Conservation (phyloP, 2,329 filamentous ascomycete species). For the Sporothrix inflata region DNA sequence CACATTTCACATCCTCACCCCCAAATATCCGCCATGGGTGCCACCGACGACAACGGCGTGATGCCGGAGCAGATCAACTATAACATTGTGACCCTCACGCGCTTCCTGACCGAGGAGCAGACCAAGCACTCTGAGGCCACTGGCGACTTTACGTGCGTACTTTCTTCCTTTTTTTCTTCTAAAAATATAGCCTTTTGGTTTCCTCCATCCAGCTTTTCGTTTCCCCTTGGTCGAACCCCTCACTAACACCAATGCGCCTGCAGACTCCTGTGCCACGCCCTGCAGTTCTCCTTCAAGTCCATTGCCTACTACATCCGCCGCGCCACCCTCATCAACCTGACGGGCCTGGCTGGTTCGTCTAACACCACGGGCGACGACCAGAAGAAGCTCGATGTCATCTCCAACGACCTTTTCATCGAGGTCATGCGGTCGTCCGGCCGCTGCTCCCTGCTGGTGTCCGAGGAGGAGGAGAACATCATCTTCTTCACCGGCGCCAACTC, state of each 20-base stretch:
- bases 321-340: constrained; percentile 92
- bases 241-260: constrained; percentile 21
- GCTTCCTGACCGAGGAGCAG: constrained; percentile 96
- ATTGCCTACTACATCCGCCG: constrained; percentile 99
- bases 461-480: constrained; percentile 94
- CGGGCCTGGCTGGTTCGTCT: constrained; percentile 88
- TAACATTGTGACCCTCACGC: constrained; percentile 91
- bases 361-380: constrained; percentile 98
- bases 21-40: constrained; percentile 35
- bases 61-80: constrained; percentile 85
- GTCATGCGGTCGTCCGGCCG: constrained; percentile 93
- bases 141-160: constrained; percentile 84
- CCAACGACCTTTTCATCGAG: constrained; percentile 95
- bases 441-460: constrained; percentile 90
- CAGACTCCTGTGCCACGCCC: constrained; percentile 92
- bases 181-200: constrained; percentile 52
- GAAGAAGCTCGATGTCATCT: constrained; percentile 99
- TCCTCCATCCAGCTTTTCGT: neutral
- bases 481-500: constrained; percentile 64
- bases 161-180: neutral
- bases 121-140: constrained; percentile 90
- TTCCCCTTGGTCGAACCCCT: no score
- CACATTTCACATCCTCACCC: constrained; percentile 24
- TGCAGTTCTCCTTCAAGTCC: constrained; percentile 99
- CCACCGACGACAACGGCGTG: constrained; percentile 47